phyloP scores from a whole-genome alignment of 257 asterid genomes.

The Lantana camara region DNA sequence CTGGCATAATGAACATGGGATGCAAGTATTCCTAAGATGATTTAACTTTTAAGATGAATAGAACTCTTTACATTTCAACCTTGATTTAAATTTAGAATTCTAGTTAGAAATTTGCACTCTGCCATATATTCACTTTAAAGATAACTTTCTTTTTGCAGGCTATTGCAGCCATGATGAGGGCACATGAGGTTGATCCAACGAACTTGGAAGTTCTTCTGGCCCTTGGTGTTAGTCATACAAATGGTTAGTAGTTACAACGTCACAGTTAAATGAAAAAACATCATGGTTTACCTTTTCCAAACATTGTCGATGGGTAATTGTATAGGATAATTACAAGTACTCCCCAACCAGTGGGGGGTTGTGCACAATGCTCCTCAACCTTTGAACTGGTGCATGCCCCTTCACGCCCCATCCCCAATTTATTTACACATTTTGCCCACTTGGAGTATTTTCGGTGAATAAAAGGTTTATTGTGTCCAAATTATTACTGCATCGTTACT shows the following conservation, averaged over 20 bases:
- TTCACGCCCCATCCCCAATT: no score
- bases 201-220: conserved; percentile 98
- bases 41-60: background rate
- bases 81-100: conserved; percentile 1
- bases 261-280: conserved; percentile 8
- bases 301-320: no score
- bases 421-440: no score
- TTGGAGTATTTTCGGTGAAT: no score
- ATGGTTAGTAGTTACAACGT: conserved; percentile 65
- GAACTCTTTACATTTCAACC: background rate
- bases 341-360: no score
- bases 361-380: no score
- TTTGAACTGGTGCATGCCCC: no score
- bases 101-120: background rate
- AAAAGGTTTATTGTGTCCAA: no score
- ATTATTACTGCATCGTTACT: no score
- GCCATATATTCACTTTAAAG: conserved; percentile 1
- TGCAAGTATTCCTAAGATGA: conserved; percentile 11
- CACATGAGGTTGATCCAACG: conserved; percentile 93
- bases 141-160: conserved; percentile 60
- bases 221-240: conserved; percentile 99
- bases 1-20: background rate
- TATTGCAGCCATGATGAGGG: conserved; percentile 99
- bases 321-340: no score
- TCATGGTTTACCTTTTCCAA: background rate